Conservation (phyloP, 306 rosid genomes). For the Oemleria cerasiformis region DNA sequence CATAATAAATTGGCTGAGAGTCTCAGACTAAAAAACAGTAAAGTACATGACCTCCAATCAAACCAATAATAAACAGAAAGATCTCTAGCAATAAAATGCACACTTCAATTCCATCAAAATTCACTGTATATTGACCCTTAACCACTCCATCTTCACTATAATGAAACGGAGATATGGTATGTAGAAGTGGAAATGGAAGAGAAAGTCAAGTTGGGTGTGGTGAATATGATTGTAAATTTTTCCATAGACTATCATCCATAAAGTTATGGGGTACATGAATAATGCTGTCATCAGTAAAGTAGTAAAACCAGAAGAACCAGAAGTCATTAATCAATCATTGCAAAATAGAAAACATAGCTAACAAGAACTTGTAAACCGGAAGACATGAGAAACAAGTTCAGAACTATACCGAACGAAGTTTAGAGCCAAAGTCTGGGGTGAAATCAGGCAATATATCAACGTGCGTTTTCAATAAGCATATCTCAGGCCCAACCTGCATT, state of each 20-base stretch:
- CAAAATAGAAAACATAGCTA: not conserved
- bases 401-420: constrained; percentile 63
- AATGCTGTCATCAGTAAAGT: not conserved
- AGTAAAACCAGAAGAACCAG: not conserved
- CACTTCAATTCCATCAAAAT: not conserved
- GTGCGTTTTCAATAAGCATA: constrained; percentile 88
- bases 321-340: not conserved
- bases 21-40: not conserved
- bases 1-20: not conserved
- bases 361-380: not conserved
- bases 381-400: not conserved
- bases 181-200: too few relatives aligned
- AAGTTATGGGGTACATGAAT: too few relatives aligned
- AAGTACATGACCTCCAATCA: not conserved
- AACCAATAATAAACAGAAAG: not conserved
- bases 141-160: not conserved
- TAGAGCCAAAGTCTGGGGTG: constrained; percentile 79
- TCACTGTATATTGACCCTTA: not conserved
- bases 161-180: not conserved
- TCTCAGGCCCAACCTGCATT: constrained; percentile 85
- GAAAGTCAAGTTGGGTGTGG: not conserved
- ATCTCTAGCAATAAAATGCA: not conserved
- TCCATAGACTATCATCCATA: not conserved
- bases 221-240: not conserved
- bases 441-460: constrained; percentile 94